phyloP scores from a whole-genome alignment of 176 grass and related monocot genomes.

The Dactylis glomerata region DNA sequence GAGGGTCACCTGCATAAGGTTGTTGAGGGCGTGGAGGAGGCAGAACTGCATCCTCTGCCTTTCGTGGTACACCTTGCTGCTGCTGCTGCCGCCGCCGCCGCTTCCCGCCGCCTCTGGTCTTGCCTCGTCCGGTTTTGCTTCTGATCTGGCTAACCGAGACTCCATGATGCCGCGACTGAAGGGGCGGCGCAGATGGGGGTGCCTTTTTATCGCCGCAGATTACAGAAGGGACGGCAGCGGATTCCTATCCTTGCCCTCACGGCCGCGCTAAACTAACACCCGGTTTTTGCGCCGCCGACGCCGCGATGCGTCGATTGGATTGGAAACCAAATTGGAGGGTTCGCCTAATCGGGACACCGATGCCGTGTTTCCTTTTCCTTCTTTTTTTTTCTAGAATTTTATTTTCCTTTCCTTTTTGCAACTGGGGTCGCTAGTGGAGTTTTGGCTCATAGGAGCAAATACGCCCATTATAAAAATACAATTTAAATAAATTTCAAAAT shows the following conservation, averaged over 20 bases:
- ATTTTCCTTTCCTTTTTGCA: too few relatives aligned
- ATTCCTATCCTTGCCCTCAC: not conserved
- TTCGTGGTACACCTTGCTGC: conserved; percentile 63
- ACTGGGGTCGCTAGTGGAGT: too few relatives aligned
- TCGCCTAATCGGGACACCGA: not conserved
- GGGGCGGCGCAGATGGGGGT: not conserved
- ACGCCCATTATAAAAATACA: too few relatives aligned
- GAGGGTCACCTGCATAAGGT: conserved; percentile 69
- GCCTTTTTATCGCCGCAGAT: not conserved
- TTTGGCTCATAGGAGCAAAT: too few relatives aligned
- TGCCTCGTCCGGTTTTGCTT: not conserved
- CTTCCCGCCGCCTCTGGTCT: not conserved
- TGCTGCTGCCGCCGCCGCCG: not conserved
- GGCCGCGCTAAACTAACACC: not conserved
- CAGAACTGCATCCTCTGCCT: conserved; percentile 83
- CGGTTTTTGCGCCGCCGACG: not conserved
- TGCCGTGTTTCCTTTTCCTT: not conserved
- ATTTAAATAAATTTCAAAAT: too few relatives aligned
- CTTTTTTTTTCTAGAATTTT: too few relatives aligned
- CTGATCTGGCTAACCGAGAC: conserved; percentile 10
- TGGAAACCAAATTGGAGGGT: not conserved
- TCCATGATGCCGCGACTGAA: conserved; percentile 28
- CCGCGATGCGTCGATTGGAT: not conserved
- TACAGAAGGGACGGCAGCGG: not conserved
- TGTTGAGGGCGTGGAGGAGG: conserved; percentile 92